Evolutionary conservation across 129 eudicot genomes (phyloP), one percentile per base, ranked within the genome.

Genomic region (Flaveria brownii): DNA sequence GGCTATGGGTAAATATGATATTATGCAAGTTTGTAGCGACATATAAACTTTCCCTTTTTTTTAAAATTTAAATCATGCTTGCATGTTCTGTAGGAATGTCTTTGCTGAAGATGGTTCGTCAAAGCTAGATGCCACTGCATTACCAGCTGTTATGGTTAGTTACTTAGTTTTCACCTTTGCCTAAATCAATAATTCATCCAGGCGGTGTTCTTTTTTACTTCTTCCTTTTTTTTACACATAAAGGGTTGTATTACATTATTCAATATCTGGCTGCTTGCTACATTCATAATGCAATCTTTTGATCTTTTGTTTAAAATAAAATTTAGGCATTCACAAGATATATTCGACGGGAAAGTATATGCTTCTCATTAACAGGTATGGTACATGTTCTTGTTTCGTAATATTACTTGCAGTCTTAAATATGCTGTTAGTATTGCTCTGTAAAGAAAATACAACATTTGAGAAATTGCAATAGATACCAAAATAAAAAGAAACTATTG

Each of bases 321-420:
- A 30, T 82, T 36, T 81, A 93, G 98, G 97, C 96, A 57, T 82
- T 93, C 85, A 77, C 97, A 56, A 89, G 98, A 84, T 90, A 93
- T 86, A 80, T 93, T 76, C 92, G 89, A 14, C 85, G 87, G 57
- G 93, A 93, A 84, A 71, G 82, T 28, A 83, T 72, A 78, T 86
- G 92, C 84, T 85, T 93, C 71, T 85, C 91, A 52, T 64, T 90
- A 75, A 93, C 98, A 83, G 98, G 98, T 93, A 84, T 55, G 43
- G 16, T 43, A 30, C 51, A 70, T 57, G 14, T 43, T 55, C n/a
- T 33, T 1, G 4, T 56, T 4, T 59, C 8, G 26, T 18, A 18
- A 47, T 23, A 55, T 41, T 25, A 77, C 14, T 77, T 54, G 69
- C 20, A 16, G 18, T 65, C 25, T 25, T 25, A 25, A 25, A 25